Evolutionary conservation across 495 filamentous ascomycete genomes (phyloP), one percentile per base, ranked within the genome.

Genomic region (Penicillium ochrochloron): DNA sequence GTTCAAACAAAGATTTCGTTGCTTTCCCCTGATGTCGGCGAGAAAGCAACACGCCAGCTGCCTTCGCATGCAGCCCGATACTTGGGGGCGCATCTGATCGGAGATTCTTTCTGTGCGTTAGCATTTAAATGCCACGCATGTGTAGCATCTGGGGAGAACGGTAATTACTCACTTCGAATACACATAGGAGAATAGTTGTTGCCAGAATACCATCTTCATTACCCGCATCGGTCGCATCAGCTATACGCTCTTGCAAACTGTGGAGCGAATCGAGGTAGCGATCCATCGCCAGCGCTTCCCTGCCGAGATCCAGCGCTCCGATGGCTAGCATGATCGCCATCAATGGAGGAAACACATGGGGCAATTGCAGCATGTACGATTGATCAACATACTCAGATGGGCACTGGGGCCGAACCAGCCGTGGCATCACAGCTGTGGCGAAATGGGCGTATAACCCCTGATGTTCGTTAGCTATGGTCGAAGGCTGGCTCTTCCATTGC

Each of bases 281-380:
- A 48, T 48, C 44, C 44, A 48, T 48, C 19, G 19, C 44, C 44
- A 48, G 21, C 21, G 9, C 10, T 25, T 12, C 4, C 44, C 10
- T 48, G 19, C 44, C 15, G 19, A 48, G 44, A 14, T 48, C 44
- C 4, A 5, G 19, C 21, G 44, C 44, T 23, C 19, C 44, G 19
- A 48, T 48, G 21, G 44, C 44, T 14, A 48, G 19, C 44, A 48
- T 48, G 21, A 48, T 48, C 15, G 44, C 21, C 44, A 48, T 48
- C 9, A 48, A 48, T 5, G 44, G 44, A 0, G 19, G 10, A 25
- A 48, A 48, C 14, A 3, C 21, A 23, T 48, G 19, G 9, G 44
- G 19, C 44, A 48, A 48, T 1, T 48, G 44, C 11, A 48, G 19
- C 44, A 48, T 48, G 44, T 48, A 48, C 11, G 44, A 48, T 21